Conservation (phyloP, 441 rosid species). For the Arabidopsis lyrata region DNA sequence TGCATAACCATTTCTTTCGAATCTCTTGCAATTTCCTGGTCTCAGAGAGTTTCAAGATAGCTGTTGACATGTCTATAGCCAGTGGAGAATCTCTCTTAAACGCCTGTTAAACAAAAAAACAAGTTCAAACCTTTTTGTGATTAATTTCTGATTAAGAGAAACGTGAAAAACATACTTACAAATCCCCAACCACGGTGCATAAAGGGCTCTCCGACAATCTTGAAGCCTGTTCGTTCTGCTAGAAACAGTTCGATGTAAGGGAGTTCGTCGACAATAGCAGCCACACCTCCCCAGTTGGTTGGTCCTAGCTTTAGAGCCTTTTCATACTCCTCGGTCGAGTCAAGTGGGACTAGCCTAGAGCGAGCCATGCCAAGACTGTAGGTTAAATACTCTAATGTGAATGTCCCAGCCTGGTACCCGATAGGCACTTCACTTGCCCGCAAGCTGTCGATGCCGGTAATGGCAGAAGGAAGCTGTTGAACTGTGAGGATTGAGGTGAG, state of each 20-base stretch:
- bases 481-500: slow-evolving; percentile 88
- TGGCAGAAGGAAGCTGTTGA: slow-evolving; percentile 81
- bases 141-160: slow-evolving; percentile 7
- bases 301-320: slow-evolving; percentile 76
- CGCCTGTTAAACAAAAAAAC: slow-evolving; percentile 53
- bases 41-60: slow-evolving; percentile 83
- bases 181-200: slow-evolving; percentile 94
- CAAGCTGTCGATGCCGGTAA: slow-evolving; percentile 87
- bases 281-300: slow-evolving; percentile 64
- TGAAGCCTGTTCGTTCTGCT: slow-evolving; percentile 57
- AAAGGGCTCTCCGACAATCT: slow-evolving; percentile 80
- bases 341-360: slow-evolving; percentile 67
- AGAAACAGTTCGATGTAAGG: slow-evolving; percentile 78
- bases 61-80: slow-evolving; percentile 82
- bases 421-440: slow-evolving; percentile 66
- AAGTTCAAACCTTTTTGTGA: slow-evolving; percentile 12
- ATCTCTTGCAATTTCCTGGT: slow-evolving; percentile 68
- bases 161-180: slow-evolving; percentile 58
- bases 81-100: slow-evolving; percentile 76
- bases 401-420: slow-evolving; percentile 89
- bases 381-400: slow-evolving; percentile 63
- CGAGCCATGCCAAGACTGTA: slow-evolving; percentile 62
- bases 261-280: slow-evolving; percentile 85
- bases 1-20: slow-evolving; percentile 72
- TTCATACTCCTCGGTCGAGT: slow-evolving; percentile 73